A percentile compares a stretch with the other conserved stretches of the same genome.
Conservation (phyloP, 768 basidiomycete genomes). For the Kwoniella sp. region DNA sequence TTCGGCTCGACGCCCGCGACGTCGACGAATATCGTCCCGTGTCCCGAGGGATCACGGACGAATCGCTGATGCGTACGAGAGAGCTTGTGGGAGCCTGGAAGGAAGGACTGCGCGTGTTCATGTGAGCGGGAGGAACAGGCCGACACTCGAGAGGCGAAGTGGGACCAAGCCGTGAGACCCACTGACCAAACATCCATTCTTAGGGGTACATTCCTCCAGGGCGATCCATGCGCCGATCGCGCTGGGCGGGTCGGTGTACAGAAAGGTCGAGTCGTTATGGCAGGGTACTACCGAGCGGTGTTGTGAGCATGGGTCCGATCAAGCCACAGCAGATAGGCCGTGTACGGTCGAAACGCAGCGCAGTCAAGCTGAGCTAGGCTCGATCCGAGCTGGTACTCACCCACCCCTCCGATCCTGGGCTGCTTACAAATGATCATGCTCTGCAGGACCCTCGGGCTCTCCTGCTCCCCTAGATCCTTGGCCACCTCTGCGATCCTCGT, state of each 20-base stretch:
- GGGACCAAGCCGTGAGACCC: neutral
- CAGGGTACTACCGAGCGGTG: slow-evolving; percentile 61
- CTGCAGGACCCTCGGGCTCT: slow-evolving; percentile 78
- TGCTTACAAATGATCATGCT: slow-evolving; percentile 97
- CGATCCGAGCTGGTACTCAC: too few relatives aligned
- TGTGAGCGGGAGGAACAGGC: neutral
- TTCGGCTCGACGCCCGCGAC: slow-evolving; percentile 50
- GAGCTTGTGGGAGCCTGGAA: slow-evolving; percentile 78
- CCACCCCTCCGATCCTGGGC: slow-evolving; percentile 84
- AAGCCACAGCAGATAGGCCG: too few relatives aligned
- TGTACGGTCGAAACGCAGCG: too few relatives aligned
- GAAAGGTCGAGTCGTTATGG: slow-evolving; percentile 78
- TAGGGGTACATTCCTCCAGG: slow-evolving; percentile 72
- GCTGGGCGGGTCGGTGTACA: slow-evolving; percentile 88
- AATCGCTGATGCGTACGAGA: slow-evolving; percentile 76
- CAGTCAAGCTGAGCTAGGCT: too few relatives aligned
- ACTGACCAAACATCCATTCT: slow-evolving; percentile 49
- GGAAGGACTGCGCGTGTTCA: slow-evolving; percentile 38
- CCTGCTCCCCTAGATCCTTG: slow-evolving; percentile 73
- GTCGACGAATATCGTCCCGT: slow-evolving; percentile 77
- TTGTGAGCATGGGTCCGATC: too few relatives aligned
- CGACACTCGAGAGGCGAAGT: neutral
- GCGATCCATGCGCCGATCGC: slow-evolving; percentile 98
- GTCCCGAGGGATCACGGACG: slow-evolving; percentile 60
- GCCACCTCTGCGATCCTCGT: slow-evolving; percentile 65